Evolutionary conservation across 2,329 filamentous ascomycete species (phyloP).

Genomic region (Colletotrichum musicola): DNA sequence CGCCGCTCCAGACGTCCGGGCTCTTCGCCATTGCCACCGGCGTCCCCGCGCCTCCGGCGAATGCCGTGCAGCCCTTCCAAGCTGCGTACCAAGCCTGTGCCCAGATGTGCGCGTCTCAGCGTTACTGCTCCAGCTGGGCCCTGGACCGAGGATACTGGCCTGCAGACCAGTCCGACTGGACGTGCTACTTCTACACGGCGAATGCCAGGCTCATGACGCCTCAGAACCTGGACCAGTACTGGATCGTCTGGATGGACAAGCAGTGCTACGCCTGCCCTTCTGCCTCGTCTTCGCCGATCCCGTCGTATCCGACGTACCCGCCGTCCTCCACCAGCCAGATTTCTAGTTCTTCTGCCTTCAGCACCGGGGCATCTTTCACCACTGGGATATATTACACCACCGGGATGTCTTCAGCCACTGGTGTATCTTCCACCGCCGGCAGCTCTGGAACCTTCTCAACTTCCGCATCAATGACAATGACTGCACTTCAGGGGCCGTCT

Average conservation of each 20-base stretch:
- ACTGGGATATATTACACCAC: neutral
- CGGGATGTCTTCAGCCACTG: no score
- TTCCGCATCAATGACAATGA: neutral
- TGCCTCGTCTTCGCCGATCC: neutral
- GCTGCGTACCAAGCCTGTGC: constrained; percentile 23
- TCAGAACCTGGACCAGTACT: constrained; percentile 18
- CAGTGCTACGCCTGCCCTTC: constrained; percentile 14
- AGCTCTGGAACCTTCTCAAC: neutral
- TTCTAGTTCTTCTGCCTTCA: neutral
- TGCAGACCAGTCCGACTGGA: constrained; percentile 21
- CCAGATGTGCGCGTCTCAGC: constrained; percentile 19
- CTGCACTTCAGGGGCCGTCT: neutral
- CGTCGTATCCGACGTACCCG: neutral
- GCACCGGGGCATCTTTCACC: no score
- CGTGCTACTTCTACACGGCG: constrained; percentile 29
- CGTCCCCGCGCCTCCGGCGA: constrained; percentile 6
- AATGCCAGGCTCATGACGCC: constrained; percentile 19
- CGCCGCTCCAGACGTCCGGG: constrained; percentile 9
- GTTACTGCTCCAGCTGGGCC: constrained; percentile 21
- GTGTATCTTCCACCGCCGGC: neutral
- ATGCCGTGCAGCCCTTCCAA: constrained; percentile 8
- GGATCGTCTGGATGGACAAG: constrained; percentile 28
- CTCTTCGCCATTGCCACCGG: constrained; percentile 18
- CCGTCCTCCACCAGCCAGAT: neutral
- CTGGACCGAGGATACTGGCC: constrained; percentile 26